Conservation (phyloP, 192 early-diverging fungal genomes). For the Phycomyces nitens region DNA sequence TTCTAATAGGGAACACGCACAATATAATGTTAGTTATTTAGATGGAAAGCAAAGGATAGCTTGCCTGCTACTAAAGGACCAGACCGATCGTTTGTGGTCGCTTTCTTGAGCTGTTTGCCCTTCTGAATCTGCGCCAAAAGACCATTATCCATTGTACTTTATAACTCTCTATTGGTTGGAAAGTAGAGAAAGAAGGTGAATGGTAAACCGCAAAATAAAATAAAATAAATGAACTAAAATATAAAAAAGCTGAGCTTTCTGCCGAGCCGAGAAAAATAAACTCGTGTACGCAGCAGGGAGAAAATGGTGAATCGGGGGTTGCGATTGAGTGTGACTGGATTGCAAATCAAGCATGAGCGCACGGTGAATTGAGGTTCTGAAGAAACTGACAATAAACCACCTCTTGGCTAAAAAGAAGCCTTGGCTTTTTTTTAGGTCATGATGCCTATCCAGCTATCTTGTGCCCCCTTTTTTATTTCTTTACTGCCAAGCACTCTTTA, state of each 20-base stretch:
- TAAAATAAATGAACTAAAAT: neutral
- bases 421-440: no score
- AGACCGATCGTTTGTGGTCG: constrained; percentile 72
- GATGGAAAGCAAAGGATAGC: neutral
- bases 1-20: neutral
- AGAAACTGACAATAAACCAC: no score
- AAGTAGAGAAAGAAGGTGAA: neutral
- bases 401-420: no score
- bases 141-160: constrained; percentile 37
- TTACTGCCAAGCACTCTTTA: no score
- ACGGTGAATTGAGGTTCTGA: neutral
- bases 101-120: constrained; percentile 63
- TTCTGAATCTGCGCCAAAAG: constrained; percentile 72
- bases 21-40: no score
- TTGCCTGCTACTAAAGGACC: constrained; percentile 47
- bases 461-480: no score
- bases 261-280: no score
- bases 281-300: neutral
- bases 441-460: no score
- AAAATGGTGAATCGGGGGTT: neutral
- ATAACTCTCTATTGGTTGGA: neutral
- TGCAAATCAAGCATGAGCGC: neutral
- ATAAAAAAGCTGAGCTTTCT: no score
- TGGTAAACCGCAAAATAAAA: neutral
- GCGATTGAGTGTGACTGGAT: neutral